These are phyloP conservation scores for Metarhizium brunneum DNA, from an alignment of 2,329 filamentous ascomycete species.

Conservation along the genomic window DNA sequence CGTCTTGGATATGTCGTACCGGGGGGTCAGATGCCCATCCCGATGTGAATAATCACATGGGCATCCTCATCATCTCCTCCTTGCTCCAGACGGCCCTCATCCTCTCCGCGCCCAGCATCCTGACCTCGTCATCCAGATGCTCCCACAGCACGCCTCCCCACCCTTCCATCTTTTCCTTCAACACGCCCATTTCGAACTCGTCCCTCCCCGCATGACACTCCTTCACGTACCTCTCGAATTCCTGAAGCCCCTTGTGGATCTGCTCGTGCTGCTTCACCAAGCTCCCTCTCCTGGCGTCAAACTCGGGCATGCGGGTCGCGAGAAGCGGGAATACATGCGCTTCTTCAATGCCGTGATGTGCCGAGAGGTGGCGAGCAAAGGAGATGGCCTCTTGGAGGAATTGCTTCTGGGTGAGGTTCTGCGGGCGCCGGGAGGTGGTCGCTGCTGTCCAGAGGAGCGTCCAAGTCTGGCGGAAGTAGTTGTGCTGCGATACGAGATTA, in stretches of 20 bases:
- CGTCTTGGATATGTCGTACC: too few species aligned
- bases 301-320: conserved; percentile 70
- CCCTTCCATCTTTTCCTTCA: conserved; percentile 64
- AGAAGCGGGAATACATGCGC: conserved; percentile 70
- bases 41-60: conserved; percentile 40
- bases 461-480: conserved; percentile 69
- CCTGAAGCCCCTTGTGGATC: conserved; percentile 70
- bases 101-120: conserved; percentile 69
- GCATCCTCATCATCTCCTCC: conserved; percentile 63
- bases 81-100: conserved; percentile 77
- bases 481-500: conserved; percentile 44
- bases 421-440: conserved; percentile 46
- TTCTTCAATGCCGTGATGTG: conserved; percentile 81
- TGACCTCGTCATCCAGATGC: conserved; percentile 80
- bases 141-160: conserved; percentile 74
- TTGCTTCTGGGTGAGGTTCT: conserved; percentile 54
- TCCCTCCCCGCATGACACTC: conserved; percentile 53
- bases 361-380: conserved; percentile 60
- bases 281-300: conserved; percentile 44
- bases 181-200: conserved; percentile 44
- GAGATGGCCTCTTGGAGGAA: conserved; percentile 61
- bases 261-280: conserved; percentile 65
- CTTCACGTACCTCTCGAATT: conserved; percentile 55
- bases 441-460: conserved; percentile 60
- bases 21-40: too few species aligned